These are phyloP conservation scores for Trichoderma simmonsii DNA, from an alignment of 2,329 filamentous ascomycete genomes.

Conservation along the genomic window DNA sequence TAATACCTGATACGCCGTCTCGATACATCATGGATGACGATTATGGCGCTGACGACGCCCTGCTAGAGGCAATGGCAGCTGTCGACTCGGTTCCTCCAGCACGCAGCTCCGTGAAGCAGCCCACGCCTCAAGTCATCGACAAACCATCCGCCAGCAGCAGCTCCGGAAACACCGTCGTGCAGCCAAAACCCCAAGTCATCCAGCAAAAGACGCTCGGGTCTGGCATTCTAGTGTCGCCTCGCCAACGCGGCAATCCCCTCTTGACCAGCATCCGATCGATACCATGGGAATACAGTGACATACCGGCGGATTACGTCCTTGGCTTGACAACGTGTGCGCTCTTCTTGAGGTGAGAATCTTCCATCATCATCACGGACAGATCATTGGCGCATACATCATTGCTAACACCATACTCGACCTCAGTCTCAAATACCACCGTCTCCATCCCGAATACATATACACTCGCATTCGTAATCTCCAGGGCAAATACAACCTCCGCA, in stretches of 20 bases:
- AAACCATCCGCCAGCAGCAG: slow-evolving; percentile 40
- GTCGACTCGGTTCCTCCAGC: slow-evolving; percentile 36
- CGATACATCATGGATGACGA: slow-evolving; percentile 47
- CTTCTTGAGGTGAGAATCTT: slow-evolving; percentile 62
- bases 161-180: slow-evolving; percentile 61
- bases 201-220: slow-evolving; percentile 63
- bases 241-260: slow-evolving; percentile 94
- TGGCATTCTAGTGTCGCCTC: slow-evolving; percentile 82
- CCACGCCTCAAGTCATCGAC: slow-evolving; percentile 55
- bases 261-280: slow-evolving; percentile 76
- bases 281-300: slow-evolving; percentile 96
- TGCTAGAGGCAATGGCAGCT: slow-evolving; percentile 54
- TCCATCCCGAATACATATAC: slow-evolving; percentile 98
- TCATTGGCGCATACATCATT: background rate
- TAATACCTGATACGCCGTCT: background rate
- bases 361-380: background rate
- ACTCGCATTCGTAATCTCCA: slow-evolving; percentile 81
- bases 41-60: slow-evolving; percentile 55
- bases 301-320: slow-evolving; percentile 89
- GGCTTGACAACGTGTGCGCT: slow-evolving; percentile 85
- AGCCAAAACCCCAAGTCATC: slow-evolving; percentile 85
- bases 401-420: background rate
- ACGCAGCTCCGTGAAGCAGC: slow-evolving; percentile 45
- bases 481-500: slow-evolving; percentile 80
- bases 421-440: slow-evolving; percentile 89